Evolutionary conservation across 169 alveolate species (phyloP), one percentile per base, ranked within the genome.

Genomic region (Babesia ovis): DNA sequence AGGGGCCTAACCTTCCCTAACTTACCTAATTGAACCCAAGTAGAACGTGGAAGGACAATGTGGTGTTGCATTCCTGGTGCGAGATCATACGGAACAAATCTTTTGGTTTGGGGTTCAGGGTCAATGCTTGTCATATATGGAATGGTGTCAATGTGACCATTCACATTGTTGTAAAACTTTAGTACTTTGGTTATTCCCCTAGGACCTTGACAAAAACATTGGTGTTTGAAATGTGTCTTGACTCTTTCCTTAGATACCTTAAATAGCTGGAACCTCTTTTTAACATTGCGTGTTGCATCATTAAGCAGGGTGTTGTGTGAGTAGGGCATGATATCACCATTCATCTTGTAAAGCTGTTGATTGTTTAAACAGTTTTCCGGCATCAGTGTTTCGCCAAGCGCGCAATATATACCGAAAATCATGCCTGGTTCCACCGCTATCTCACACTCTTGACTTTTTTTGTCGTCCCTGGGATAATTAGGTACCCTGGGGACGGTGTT

Each of bases 371-470:
- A 81, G 48, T 34, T 16, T 31, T 32, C 43, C 20, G 72, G 83
- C 32, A 31, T 35, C 25, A 81, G 22, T 16, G 32, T n/a, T 23
- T 72, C 85, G n/a, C 76, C 82, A 8, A 31, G 55, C n/a, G 27
- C 43, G 31, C 89, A 81, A 71, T 81, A 81, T 16, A 81, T 60
- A 2, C 89, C 89, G 45, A 81, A 9, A 25, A 62, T 37, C 89
- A 71, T 81, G n/a, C 85, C 89, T 29, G 84, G 85, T 45, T 72
- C 64, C 45, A 79, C 73, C 11, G 39, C 25, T 9, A 81, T 23
- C 4, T n/a, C 1, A 34, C 85, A 72, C 18, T 9, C 20, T 14
- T 51, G 4, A 27, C 56, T 32, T 3, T n/a, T 31, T n/a, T 0
- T 23, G 42, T 22, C 23, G 8, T 8, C 8, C 8, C 0, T 9